Evolutionary conservation across 2,329 filamentous ascomycete species (phyloP).

Genomic region (Ophioceras dolichostomum): DNA sequence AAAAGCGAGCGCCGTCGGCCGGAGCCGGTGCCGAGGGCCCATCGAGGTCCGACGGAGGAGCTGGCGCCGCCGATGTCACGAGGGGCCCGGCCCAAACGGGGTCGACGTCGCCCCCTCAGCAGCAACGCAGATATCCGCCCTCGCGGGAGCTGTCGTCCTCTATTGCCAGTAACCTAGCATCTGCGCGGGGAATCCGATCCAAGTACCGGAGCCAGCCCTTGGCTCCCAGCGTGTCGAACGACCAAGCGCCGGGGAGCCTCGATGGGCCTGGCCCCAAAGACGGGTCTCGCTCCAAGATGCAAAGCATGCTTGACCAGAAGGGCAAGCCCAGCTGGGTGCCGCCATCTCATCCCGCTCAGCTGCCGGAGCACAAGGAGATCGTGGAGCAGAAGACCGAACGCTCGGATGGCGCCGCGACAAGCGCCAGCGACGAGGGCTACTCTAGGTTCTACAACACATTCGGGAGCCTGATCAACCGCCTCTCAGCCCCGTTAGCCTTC

Average conservation of each 20-base stretch:
- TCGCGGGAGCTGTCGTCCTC: slow-evolving; percentile 65
- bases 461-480: slow-evolving; percentile 73
- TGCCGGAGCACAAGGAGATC: slow-evolving; percentile 14
- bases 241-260: slow-evolving; percentile 60
- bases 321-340: slow-evolving; percentile 42
- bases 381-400: slow-evolving; percentile 13
- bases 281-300: slow-evolving; percentile 38
- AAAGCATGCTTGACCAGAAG: slow-evolving; percentile 40
- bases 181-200: slow-evolving; percentile 65
- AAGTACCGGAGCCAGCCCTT: slow-evolving; percentile 54
- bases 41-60: too few relatives aligned
- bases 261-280: slow-evolving; percentile 41
- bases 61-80: too few relatives aligned
- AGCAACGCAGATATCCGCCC: slow-evolving; percentile 38
- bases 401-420: neutral
- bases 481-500: slow-evolving; percentile 86
- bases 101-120: slow-evolving; percentile 17
- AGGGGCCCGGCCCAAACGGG: slow-evolving; percentile 6
- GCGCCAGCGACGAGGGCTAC: slow-evolving; percentile 61
- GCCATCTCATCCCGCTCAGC: slow-evolving; percentile 18
- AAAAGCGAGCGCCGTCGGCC: neutral
- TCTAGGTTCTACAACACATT: slow-evolving; percentile 87
- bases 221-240: slow-evolving; percentile 60
- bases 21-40: too few relatives aligned
- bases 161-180: slow-evolving; percentile 79